Evolutionary conservation across 2,329 filamentous ascomycete genomes (phyloP).

Genomic region (Talaromyces amestolkiae): DNA sequence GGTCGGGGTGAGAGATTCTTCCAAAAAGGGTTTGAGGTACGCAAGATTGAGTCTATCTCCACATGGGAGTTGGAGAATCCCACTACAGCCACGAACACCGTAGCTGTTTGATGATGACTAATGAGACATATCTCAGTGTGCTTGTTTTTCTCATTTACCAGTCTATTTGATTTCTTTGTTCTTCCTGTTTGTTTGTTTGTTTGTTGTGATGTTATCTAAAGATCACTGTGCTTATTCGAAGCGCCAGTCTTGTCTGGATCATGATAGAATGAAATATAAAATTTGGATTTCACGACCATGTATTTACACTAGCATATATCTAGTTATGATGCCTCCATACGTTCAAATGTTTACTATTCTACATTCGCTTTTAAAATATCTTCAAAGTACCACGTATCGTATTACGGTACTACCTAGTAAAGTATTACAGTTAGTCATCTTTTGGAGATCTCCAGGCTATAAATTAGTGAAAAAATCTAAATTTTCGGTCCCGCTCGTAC

Average conservation of each 20-base stretch:
- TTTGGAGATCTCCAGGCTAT: neutral
- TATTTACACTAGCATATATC: neutral
- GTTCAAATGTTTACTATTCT: neutral
- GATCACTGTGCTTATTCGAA: neutral
- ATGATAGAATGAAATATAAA: neutral
- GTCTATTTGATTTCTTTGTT: neutral
- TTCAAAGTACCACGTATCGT: neutral
- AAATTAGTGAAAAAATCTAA: neutral
- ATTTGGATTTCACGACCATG: neutral
- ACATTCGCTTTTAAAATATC: neutral
- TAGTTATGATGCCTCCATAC: neutral
- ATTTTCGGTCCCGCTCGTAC: neutral
- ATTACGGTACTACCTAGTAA: neutral
- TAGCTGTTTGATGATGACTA: neutral
- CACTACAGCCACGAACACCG: neutral
- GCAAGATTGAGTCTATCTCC: neutral
- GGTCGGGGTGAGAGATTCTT: constrained; percentile 1
- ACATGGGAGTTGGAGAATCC: neutral
- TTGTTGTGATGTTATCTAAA: neutral
- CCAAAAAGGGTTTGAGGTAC: constrained; percentile 4
- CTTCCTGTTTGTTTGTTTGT: neutral
- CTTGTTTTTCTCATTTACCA: neutral
- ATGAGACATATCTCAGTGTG: neutral
- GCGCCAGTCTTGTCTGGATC: neutral
- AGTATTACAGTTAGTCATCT: neutral